These are phyloP conservation scores for Bryoglossum gracile DNA, from an alignment of 495 filamentous ascomycete genomes.

Conservation along the genomic window DNA sequence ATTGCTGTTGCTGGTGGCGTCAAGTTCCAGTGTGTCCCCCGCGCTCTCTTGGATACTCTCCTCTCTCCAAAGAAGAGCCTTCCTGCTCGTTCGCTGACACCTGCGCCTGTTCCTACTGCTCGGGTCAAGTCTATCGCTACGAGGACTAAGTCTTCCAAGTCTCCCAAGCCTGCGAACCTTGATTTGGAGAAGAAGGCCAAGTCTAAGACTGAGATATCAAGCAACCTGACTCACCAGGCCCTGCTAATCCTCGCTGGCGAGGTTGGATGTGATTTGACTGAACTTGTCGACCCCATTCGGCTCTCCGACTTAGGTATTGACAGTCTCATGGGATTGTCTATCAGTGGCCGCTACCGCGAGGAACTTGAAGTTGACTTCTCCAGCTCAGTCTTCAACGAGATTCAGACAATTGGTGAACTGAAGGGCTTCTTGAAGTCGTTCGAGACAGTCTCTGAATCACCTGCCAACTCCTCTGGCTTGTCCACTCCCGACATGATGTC, in stretches of 20 bases:
- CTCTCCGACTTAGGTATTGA: slow-evolving; percentile 53
- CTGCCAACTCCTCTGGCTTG: slow-evolving; percentile 33
- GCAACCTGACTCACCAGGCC: slow-evolving; percentile 34
- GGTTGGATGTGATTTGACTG: slow-evolving; percentile 53
- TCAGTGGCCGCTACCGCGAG: slow-evolving; percentile 46
- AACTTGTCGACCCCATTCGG: slow-evolving; percentile 48
- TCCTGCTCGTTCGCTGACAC: slow-evolving; percentile 4
- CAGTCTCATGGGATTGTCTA: slow-evolving; percentile 50
- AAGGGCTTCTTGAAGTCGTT: slow-evolving; percentile 38
- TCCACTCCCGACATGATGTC: slow-evolving; percentile 34
- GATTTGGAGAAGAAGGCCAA: slow-evolving; percentile 12
- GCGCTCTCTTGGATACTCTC: slow-evolving; percentile 56
- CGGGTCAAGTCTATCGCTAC: slow-evolving; percentile 1
- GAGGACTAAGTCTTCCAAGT: background rate
- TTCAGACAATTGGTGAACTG: slow-evolving; percentile 38
- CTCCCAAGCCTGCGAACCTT: background rate
- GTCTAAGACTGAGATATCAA: slow-evolving; percentile 29
- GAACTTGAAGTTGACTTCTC: slow-evolving; percentile 49
- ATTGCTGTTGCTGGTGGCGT: slow-evolving; percentile 45
- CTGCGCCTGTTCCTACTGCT: background rate
- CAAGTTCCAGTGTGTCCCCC: slow-evolving; percentile 59
- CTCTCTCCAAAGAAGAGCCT: slow-evolving; percentile 51
- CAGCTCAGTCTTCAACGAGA: slow-evolving; percentile 50
- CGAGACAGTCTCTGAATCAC: slow-evolving; percentile 25
- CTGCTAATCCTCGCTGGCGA: slow-evolving; percentile 61